Base-by-base conservation (phyloP, 805 yeast genomes). In the Saccharomyces paradoxus region DNA sequence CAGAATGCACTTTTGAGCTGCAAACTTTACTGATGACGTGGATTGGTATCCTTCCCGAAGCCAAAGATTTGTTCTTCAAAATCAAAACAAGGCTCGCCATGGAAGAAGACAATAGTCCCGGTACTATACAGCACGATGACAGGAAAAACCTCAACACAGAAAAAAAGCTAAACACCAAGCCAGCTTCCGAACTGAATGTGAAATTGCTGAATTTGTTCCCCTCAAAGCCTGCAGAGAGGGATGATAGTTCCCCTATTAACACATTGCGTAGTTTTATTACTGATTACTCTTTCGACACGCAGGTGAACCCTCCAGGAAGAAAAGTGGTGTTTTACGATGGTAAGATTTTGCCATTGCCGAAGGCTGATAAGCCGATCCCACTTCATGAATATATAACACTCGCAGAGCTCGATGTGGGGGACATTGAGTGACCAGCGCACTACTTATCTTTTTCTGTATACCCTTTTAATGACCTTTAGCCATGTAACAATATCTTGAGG, bases 11-110 rank as follows among this genome's bases (percentile, higher is more conserved):
- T 8, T 75, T 81, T 53, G 89, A 83, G 59, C 64, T 86, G 24
- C 86, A 83, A 60, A 76, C 81, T 8, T 70, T 86, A 37, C 68
- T 86, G 50, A 75, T 86, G 58, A 80, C 78, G 53, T 84, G 89
- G 88, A 79, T 85, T 37, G 84, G 86, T 4, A 72, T 72, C 2
- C 58, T 82, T 0, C 83, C 86, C 0, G 87, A 82, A 52, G 89
- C 90, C 0, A 74, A 83, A 57, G 78, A 76, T 47, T 62, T 86
- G 4, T 84, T 80, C 59, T 81, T 81, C 57, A 61, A 57, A 53
- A 59, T 74, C 28, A 73, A 71, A 56, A 50, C 64, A 14, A 51
- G 53, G 22, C 50, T 63, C 2, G 51, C 58, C 14, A 31, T 47
- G 31, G 52, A 52, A 30, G 44, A 50, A 10, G 55, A 56, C 12